phyloP scores from a whole-genome alignment of 805 yeast genomes.

The Kluyveromyces wickerhamii region DNA sequence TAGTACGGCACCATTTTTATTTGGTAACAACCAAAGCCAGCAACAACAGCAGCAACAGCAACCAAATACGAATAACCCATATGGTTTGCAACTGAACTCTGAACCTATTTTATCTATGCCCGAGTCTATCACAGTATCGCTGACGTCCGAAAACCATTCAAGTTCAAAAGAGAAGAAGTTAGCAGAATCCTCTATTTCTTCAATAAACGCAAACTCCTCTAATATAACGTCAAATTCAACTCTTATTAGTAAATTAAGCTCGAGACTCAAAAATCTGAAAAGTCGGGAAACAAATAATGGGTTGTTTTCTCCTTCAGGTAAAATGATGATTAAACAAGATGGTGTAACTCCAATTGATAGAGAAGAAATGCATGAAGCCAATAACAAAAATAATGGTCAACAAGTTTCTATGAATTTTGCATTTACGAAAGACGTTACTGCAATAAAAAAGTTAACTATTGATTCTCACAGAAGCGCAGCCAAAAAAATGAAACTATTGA shows the following conservation, averaged over 20 bases:
- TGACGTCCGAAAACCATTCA: slow-evolving; percentile 5
- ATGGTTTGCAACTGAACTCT: slow-evolving; percentile 27
- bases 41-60: slow-evolving; percentile 2
- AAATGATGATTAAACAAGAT: slow-evolving; percentile 10
- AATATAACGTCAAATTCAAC: slow-evolving; percentile 12
- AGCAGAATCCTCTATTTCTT: slow-evolving; percentile 10
- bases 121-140: slow-evolving; percentile 31
- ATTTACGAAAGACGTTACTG: slow-evolving; percentile 16
- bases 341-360: background rate
- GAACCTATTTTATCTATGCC: slow-evolving; percentile 26
- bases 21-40: slow-evolving; percentile 10
- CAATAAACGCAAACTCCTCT: slow-evolving; percentile 8
- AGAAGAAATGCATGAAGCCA: slow-evolving; percentile 1
- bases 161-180: background rate
- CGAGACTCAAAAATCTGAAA: slow-evolving; percentile 25
- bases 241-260: slow-evolving; percentile 31
- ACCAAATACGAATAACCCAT: slow-evolving; percentile 17
- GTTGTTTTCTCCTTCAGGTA: slow-evolving; percentile 29
- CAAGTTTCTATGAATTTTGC: slow-evolving; percentile 1
- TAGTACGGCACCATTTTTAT: slow-evolving; percentile 6
- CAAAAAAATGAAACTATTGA: slow-evolving; percentile 33
- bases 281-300: slow-evolving; percentile 30
- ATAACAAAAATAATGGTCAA: background rate
- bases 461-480: slow-evolving; percentile 38
- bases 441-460: slow-evolving; percentile 32